Conservation (phyloP, 345 rosid genomes). For the Lepidium sativum region DNA sequence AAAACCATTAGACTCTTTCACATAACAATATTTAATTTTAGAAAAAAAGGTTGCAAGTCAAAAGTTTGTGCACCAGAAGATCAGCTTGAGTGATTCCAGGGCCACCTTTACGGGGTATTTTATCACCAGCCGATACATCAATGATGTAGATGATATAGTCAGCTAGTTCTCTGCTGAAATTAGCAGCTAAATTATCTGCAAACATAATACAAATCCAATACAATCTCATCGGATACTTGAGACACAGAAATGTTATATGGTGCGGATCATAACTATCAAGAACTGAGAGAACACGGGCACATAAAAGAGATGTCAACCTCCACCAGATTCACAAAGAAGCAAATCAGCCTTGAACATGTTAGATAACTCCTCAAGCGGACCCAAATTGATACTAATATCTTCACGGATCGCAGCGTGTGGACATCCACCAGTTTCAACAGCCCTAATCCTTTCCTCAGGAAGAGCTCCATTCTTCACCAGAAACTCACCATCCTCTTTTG, state of each 20-base stretch:
- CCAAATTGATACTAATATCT: conserved; percentile 93
- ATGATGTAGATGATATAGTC: conserved; percentile 92
- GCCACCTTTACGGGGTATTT: conserved; percentile 94
- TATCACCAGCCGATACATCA: conserved; percentile 91
- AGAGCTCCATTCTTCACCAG: conserved; percentile 86
- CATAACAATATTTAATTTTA: not conserved
- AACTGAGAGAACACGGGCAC: no score
- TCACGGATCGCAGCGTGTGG: conserved; percentile 99
- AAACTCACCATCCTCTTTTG: conserved; percentile 96
- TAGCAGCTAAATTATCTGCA: conserved; percentile 94
- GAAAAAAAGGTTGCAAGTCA: not conserved
- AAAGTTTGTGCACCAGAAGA: conserved; percentile 40
- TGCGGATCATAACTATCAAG: not conserved
- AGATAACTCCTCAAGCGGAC: conserved; percentile 95
- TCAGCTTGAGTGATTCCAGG: conserved; percentile 99
- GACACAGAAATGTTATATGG: not conserved
- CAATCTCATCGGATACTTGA: not conserved
- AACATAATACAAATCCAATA: not conserved
- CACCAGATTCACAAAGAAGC: conserved; percentile 96
- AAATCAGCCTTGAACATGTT: conserved; percentile 77
- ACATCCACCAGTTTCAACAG: conserved; percentile 95
- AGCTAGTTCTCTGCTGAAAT: conserved; percentile 93
- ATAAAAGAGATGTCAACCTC: conserved; percentile 39
- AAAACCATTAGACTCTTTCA: not conserved
- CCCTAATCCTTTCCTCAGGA: conserved; percentile 86